A percentile compares a stretch with the other conserved stretches of the same genome.
Evolutionary conservation across 495 filamentous ascomycete species (phyloP).

Genomic region (Usnea hakonensis): DNA sequence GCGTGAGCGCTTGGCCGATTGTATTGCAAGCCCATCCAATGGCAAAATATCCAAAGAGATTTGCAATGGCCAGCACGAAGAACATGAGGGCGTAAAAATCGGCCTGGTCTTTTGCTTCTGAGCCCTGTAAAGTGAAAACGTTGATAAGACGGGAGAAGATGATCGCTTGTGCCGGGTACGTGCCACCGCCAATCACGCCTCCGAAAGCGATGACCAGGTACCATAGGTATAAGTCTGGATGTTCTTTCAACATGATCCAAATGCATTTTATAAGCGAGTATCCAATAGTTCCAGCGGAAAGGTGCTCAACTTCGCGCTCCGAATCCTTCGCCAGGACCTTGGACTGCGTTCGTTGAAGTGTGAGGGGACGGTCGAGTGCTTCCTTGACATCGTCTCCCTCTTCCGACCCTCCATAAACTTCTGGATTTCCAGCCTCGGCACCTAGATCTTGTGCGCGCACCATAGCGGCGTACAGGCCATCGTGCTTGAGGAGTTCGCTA

Average conservation of each 20-base stretch:
- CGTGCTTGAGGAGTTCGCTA: constrained; percentile 31
- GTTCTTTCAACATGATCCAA: background rate
- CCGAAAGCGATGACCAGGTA: constrained; percentile 1
- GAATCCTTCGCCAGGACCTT: too few relatives aligned
- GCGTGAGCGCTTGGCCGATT: background rate
- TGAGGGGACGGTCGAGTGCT: too few relatives aligned
- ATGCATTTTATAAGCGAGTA: background rate
- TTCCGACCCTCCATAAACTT: too few relatives aligned
- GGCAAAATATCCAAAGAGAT: background rate
- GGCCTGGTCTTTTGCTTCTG: background rate
- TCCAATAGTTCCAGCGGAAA: too few relatives aligned
- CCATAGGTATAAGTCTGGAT: background rate
- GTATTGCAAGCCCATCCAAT: background rate
- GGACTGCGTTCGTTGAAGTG: too few relatives aligned
- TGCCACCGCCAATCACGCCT: background rate
- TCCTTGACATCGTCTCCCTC: too few relatives aligned
- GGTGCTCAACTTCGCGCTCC: too few relatives aligned
- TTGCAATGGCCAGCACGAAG: background rate
- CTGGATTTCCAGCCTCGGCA: too few relatives aligned
- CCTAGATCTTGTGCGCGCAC: background rate
- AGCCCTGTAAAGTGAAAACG: constrained; percentile 20
- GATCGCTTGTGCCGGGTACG: constrained; percentile 31
- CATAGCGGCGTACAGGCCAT: constrained; percentile 38
- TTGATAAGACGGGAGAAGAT: constrained; percentile 31
- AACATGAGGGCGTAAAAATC: background rate